Evolutionary conservation across 2,329 filamentous ascomycete species (phyloP), one percentile per base, ranked within the genome.

Genomic region (Penicillium sp.): DNA sequence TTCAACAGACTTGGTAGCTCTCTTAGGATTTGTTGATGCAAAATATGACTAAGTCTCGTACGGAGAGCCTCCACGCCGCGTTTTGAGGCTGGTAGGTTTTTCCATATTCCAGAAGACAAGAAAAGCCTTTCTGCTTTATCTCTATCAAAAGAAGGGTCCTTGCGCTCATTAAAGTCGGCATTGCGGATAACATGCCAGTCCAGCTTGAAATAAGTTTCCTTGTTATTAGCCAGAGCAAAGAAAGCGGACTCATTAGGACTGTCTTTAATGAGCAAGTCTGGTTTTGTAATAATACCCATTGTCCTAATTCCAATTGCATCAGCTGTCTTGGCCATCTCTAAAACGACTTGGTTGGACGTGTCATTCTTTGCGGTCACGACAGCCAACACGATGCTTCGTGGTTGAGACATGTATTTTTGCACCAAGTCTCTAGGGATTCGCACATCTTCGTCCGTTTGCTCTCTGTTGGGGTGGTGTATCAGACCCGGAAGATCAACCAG

Each of bases 161-260:
- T 60, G 48, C 59, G 59, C 9, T 65, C 62, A 1, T 56, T 58
- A 16, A 62, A 71, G 24, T 60, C 60, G 9, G 68, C 64, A 54
- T 75, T 76, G 30, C 67, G 66, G 14, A 77, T 62, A 16, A 71
- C 64, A 56, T 76, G 71, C 72, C 73, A 76, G 5, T 68, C 57
- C 23, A 59, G 47, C 40, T 56, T 59, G 42, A 59, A 55, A 30
- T 60, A 59, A 9, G 63, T 65, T 12, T 65, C 58, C 40, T 70
- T 55, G 28, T 76, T 75, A 42, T 59, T 65, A 5, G 69, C 71
- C 11, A 76, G 55, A 3, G 61, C 59, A 56, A 58, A 53, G 50
- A 59, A 62, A 47, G 50, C 67, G 55, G 7, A 56, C 64, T 58
- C 64, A 33, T 62, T 61, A 11, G 62, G 61, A 11, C 68, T 69